These are phyloP conservation scores for Lobulomyces angularis DNA, from an alignment of 192 early-diverging fungal genomes.

Conservation along the genomic window DNA sequence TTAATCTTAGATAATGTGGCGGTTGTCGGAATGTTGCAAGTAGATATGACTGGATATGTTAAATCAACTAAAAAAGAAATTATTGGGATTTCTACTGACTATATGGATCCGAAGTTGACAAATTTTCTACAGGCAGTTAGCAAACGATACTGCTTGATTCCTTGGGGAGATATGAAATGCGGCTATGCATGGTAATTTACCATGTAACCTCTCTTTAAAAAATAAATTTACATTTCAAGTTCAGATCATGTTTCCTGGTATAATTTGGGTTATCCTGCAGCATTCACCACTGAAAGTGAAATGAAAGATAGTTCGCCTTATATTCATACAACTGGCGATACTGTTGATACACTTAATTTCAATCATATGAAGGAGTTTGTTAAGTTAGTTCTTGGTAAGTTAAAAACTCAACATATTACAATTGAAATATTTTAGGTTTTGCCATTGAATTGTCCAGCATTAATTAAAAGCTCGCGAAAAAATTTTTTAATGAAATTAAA, in stretches of 20 bases:
- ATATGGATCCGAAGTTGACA: conserved; percentile 46
- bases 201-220: neutral
- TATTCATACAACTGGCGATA: conserved; percentile 79
- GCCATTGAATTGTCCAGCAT: too few species aligned
- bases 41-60: conserved; percentile 90
- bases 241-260: conserved; percentile 90
- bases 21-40: conserved; percentile 71
- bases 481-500: too few species aligned
- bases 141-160: conserved; percentile 52
- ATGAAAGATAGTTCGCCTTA: conserved; percentile 21
- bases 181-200: conserved; percentile 48
- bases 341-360: conserved; percentile 62
- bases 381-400: conserved; percentile 65
- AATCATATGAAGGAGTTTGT: conserved; percentile 82
- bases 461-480: too few species aligned
- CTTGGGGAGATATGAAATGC: conserved; percentile 61
- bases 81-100: conserved; percentile 73
- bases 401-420: too few species aligned
- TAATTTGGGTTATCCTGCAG: conserved; percentile 72
- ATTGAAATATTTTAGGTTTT: too few species aligned
- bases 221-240: conserved; percentile 20
- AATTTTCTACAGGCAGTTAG: conserved; percentile 41
- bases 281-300: conserved; percentile 51
- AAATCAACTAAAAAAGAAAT: conserved; percentile 30
- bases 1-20: too few species aligned